Conservation (phyloP, 75 land plant genomes). For the Cunninghamia lanceolata region DNA sequence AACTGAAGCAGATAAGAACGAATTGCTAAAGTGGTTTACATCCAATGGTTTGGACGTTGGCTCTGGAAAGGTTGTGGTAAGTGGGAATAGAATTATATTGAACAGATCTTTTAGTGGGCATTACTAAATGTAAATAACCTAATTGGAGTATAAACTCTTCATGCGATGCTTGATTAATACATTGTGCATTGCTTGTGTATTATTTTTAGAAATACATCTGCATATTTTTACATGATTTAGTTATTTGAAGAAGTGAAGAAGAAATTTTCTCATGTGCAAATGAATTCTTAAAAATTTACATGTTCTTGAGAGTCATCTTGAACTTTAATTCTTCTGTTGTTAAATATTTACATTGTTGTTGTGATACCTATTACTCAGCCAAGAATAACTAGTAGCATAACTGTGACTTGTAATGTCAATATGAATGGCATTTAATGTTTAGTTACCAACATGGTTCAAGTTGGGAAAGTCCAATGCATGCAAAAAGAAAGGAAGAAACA, state of each 20-base stretch:
- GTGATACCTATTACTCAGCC: background rate
- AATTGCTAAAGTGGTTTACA: constrained; percentile 58
- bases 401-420: background rate
- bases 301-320: background rate
- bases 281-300: background rate
- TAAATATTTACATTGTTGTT: background rate
- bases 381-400: background rate
- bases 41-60: constrained; percentile 43
- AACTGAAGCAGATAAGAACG: constrained; percentile 23
- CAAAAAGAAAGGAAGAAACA: background rate
- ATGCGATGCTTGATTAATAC: background rate
- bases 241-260: background rate
- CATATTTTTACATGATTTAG: background rate
- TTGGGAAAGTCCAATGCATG: background rate
- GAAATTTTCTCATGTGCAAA: background rate
- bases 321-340: background rate
- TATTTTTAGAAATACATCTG: background rate
- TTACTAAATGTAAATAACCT: background rate
- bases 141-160: too few relatives aligned
- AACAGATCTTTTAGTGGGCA: background rate
- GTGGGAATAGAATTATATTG: background rate
- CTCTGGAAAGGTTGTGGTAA: constrained; percentile 83
- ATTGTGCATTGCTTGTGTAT: background rate
- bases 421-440: background rate
- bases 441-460: background rate